Conservation (phyloP, 441 rosid species). For the Adansonia grandidieri region DNA sequence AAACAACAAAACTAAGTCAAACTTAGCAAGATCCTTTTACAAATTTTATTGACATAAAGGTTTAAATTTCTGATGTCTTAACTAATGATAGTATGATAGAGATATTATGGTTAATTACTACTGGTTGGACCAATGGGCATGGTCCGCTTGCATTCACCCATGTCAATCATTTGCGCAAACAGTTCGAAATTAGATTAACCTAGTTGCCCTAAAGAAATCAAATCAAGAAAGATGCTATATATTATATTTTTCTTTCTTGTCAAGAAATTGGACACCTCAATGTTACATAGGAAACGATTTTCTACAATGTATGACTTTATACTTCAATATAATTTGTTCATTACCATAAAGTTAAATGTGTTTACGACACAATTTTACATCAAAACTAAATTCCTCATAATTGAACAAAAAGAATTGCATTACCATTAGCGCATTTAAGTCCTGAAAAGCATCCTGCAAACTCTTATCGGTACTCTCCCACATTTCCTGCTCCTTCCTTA, state of each 20-base stretch:
- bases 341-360: neutral
- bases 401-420: slow-evolving; percentile 7
- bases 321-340: slow-evolving; percentile 4
- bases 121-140: neutral
- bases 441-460: slow-evolving; percentile 93
- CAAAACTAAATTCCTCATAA: neutral
- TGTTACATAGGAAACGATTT: neutral
- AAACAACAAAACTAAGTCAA: neutral
- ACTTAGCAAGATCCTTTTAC: neutral
- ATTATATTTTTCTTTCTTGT: neutral
- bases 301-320: neutral
- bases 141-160: neutral
- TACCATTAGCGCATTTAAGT: slow-evolving; percentile 92
- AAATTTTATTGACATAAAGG: neutral
- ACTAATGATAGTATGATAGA: neutral
- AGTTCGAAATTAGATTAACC: neutral
- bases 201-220: neutral
- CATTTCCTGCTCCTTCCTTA: slow-evolving; percentile 89
- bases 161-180: neutral
- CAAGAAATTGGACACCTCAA: neutral
- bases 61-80: neutral
- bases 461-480: slow-evolving; percentile 98
- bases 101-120: neutral
- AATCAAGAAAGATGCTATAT: neutral
- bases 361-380: neutral